Percentiles rank a stretch among this genome's conserved stretches.
These are phyloP conservation scores for Coemansia sp. DNA, from an alignment of 192 early-diverging fungal species.

Conservation along the genomic window DNA sequence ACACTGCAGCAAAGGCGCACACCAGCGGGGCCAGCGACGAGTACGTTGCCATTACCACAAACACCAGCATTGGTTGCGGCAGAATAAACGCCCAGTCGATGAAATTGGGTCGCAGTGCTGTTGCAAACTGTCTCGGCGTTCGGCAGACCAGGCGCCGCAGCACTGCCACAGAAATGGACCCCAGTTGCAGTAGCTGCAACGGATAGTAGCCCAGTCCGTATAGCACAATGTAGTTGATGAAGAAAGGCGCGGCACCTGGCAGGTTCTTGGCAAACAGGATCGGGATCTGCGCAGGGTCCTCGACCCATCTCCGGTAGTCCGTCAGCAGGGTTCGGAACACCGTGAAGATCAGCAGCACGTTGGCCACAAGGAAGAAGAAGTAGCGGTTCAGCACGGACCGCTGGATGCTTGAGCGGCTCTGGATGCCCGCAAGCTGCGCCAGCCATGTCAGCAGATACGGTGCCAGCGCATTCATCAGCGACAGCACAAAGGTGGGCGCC, in stretches of 20 bases:
- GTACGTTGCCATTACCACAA: constrained; percentile 74
- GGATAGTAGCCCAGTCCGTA: constrained; percentile 69
- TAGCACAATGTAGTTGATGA: constrained; percentile 74
- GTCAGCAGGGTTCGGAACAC: constrained; percentile 66
- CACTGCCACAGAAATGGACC: constrained; percentile 58
- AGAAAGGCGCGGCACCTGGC: constrained; percentile 73
- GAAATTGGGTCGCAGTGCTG: constrained; percentile 64
- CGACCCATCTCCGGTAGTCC: constrained; percentile 65
- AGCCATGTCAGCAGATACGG: constrained; percentile 47
- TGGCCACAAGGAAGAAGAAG: constrained; percentile 75
- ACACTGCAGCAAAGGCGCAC: constrained; percentile 67
- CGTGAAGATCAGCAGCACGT: constrained; percentile 73
- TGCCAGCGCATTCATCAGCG: constrained; percentile 46
- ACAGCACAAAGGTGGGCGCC: constrained; percentile 39
- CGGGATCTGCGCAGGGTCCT: constrained; percentile 65
- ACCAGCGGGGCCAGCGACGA: constrained; percentile 72
- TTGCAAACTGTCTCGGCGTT: constrained; percentile 77
- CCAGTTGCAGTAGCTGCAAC: constrained; percentile 66
- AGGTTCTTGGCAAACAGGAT: constrained; percentile 66
- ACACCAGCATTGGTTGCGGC: constrained; percentile 68
- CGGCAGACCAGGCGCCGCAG: constrained; percentile 63
- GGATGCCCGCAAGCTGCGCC: constrained; percentile 44
- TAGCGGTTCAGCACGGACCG: constrained; percentile 58
- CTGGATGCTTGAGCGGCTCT: constrained; percentile 46
- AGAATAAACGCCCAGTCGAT: constrained; percentile 69